Evolutionary conservation across 129 eudicot species (phyloP).

Genomic region (Lactuca saligna): DNA sequence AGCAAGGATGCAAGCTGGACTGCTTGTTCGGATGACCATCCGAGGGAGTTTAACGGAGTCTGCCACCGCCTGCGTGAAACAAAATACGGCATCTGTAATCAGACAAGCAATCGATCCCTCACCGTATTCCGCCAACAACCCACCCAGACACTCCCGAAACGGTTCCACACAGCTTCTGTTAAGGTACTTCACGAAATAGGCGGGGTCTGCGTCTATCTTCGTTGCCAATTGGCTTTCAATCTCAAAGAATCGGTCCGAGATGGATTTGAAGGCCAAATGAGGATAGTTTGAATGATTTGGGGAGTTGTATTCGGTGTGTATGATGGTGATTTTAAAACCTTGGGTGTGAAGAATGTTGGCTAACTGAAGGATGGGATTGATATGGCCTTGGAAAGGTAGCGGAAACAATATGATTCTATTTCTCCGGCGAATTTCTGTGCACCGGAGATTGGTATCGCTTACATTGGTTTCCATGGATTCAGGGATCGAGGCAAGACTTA

Average conservation of each 20-base stretch:
- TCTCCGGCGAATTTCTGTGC: neutral
- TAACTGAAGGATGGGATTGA: constrained; percentile 58
- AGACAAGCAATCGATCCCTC: constrained; percentile 44
- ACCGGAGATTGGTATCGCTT: neutral
- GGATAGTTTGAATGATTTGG: constrained; percentile 42
- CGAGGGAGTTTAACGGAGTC: constrained; percentile 41
- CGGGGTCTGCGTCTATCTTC: neutral
- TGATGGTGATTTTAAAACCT: constrained; percentile 47
- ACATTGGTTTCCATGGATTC: constrained; percentile 9
- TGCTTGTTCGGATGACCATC: constrained; percentile 44
- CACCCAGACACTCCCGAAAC: constrained; percentile 31
- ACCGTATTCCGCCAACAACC: constrained; percentile 15
- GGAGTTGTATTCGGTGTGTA: constrained; percentile 43
- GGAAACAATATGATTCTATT: constrained; percentile 39
- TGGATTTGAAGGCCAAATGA: constrained; percentile 37
- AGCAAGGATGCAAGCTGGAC: constrained; percentile 29
- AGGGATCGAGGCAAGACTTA: neutral
- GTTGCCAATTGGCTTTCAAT: neutral
- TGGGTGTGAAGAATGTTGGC: constrained; percentile 45
- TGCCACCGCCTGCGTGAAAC: constrained; percentile 42
- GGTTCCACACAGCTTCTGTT: constrained; percentile 41
- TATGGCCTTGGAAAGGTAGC: constrained; percentile 57
- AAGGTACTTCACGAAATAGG: constrained; percentile 6
- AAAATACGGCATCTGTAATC: constrained; percentile 43
- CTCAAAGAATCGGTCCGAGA: neutral